A percentile compares a stretch with the other conserved stretches of the same genome.
Conservation (phyloP, 495 filamentous ascomycete species). For the Penicillium tannophilum region DNA sequence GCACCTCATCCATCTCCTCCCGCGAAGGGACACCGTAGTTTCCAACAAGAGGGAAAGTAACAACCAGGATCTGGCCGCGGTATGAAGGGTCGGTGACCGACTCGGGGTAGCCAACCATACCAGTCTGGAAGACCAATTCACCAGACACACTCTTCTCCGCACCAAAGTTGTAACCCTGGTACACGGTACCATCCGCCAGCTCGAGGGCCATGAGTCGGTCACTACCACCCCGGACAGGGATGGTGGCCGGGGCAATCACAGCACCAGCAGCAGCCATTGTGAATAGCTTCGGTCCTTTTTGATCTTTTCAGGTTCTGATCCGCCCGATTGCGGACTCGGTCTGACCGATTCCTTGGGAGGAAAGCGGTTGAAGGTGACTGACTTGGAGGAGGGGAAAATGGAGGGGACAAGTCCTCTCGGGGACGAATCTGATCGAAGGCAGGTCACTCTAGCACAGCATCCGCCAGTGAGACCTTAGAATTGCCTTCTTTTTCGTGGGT, state of each 20-base stretch:
- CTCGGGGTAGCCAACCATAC: constrained; percentile 98
- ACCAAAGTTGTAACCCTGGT: constrained; percentile 94
- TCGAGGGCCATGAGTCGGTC: constrained; percentile 76
- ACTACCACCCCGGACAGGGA: constrained; percentile 44
- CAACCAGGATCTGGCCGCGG: constrained; percentile 85
- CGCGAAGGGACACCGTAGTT: constrained; percentile 95
- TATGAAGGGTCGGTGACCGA: constrained; percentile 93
- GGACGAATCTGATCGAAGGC: constrained; percentile 39
- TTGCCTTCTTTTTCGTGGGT: not conserved
- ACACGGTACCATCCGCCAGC: constrained; percentile 83
- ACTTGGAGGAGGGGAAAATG: constrained; percentile 27
- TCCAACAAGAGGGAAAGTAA: constrained; percentile 87
- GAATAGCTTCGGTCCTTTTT: constrained; percentile 27
- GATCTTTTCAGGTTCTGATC: constrained; percentile 38
- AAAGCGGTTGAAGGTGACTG: constrained; percentile 33
- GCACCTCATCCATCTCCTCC: constrained; percentile 75
- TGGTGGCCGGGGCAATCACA: constrained; percentile 54
- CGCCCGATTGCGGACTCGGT: constrained; percentile 40
- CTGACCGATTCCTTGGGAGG: constrained; percentile 36
- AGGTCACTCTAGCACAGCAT: constrained; percentile 51
- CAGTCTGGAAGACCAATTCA: constrained; percentile 98
- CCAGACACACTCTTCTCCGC: constrained; percentile 88
- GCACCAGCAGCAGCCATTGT: constrained; percentile 39
- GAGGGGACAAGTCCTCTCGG: constrained; percentile 48
- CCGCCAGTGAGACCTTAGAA: constrained; percentile 35